Evolutionary conservation across 371 early-diverging fungal species (phyloP).

Genomic region (Mortierella sp.): DNA sequence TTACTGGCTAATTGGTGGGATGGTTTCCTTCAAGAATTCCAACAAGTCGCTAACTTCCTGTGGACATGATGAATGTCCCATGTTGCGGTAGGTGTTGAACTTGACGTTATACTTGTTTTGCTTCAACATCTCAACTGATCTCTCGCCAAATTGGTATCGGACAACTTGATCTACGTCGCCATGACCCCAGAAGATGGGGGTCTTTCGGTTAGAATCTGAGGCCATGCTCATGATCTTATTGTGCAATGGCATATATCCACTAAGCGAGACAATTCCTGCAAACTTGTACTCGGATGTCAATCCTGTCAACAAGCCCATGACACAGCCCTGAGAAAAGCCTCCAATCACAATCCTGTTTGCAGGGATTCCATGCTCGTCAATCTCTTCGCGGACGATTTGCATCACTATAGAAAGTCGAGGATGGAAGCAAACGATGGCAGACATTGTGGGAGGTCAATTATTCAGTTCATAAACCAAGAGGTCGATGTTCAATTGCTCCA

Average conservation of each 20-base stretch:
- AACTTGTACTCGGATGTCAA: conserved; percentile 81
- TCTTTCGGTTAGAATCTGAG: conserved; percentile 77
- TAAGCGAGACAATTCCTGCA: conserved; percentile 69
- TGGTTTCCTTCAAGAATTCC: conserved; percentile 68
- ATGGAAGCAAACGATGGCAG: no score
- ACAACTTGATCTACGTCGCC: conserved; percentile 89
- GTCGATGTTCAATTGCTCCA: background rate
- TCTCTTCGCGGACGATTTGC: conserved; percentile 80
- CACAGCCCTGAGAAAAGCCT: conserved; percentile 96
- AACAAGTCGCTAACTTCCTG: conserved; percentile 84
- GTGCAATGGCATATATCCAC: conserved; percentile 85
- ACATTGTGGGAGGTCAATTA: no score
- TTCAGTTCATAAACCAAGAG: background rate
- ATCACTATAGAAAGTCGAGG: conserved; percentile 63
- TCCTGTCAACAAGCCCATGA: conserved; percentile 81
- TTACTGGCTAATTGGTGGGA: conserved; percentile 53
- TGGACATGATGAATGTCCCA: conserved; percentile 83
- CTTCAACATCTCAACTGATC: conserved; percentile 74
- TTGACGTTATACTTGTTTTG: conserved; percentile 76
- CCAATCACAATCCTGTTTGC: conserved; percentile 90
- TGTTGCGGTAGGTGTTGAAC: conserved; percentile 82
- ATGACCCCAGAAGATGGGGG: conserved; percentile 91
- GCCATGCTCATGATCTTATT: conserved; percentile 71
- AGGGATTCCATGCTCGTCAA: conserved; percentile 81
- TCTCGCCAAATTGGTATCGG: conserved; percentile 75